Evolutionary conservation across 768 basidiomycete species (phyloP), one percentile per base, ranked within the genome.

Genomic region (Galerina sulciceps): DNA sequence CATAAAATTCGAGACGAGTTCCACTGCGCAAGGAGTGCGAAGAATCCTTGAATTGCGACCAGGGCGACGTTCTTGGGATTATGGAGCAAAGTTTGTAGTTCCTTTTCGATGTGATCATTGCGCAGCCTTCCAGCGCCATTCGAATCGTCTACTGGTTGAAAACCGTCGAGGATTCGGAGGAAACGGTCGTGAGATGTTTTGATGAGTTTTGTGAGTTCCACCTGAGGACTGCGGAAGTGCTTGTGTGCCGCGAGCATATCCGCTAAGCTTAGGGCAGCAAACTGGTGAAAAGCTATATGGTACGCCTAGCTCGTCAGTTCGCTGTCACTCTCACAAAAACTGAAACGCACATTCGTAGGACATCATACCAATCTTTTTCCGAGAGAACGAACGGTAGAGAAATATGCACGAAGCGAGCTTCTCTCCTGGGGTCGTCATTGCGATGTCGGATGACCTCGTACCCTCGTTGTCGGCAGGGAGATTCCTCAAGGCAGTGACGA

Each of bases 161-260:
- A 59, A 20, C 38, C 47, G 23, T 52, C 49, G 17, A 61, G 45
- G 4, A 61, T 51, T 3, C 42, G 50, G 22, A 61, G 43, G 31
- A 61, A 61, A 18, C 60, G 60, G 40, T 54, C 56, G 15, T 57
- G 60, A 4, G 60, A 61, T 23, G 56, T 61, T 20, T 18, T 31
- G 44, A 57, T 53, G 6, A 57, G 36, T 26, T 57, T 61, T 13
- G 41, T 42, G 31, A 37, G 18, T 18, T 61, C 55, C 14, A 48
- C 55, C 14, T 38, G 31, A 6, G 55, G 55, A 50, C 55, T 61
- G n/a, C 60, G 44, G 44, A 45, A 61, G 42, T 53, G 52, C 45
- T 57, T 49, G 40, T 61, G 60, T 1, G 55, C 60, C 40, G 36
- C 42, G 1, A 23, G 17, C 6, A 58, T 10, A 22, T 57, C 26